Percentiles rank a stretch among this genome's conserved stretches.
Evolutionary conservation across 108 stramenopile species (phyloP).

Genomic region (Skeletonema marinoi): DNA sequence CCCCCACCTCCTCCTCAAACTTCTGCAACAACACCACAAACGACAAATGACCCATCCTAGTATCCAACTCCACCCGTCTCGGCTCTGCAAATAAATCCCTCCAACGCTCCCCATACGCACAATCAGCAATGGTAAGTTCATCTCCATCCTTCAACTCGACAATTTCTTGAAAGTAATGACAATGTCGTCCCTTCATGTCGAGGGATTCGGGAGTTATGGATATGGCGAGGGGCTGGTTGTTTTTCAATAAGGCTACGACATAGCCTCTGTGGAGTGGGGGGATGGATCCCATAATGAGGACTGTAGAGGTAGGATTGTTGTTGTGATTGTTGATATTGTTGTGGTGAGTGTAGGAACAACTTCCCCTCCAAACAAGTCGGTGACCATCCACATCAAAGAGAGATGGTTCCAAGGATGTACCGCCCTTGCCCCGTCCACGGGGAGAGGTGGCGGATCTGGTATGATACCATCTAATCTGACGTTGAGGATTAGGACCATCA

Average conservation of each 20-base stretch:
- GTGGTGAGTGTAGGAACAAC: conserved; percentile 4
- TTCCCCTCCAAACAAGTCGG: conserved; percentile 45
- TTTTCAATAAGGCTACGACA: conserved; percentile 26
- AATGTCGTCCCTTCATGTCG: conserved; percentile 47
- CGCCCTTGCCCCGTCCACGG: conserved; percentile 34
- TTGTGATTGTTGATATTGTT: not conserved
- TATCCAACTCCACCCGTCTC: conserved; percentile 40
- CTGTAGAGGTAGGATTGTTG: conserved; percentile 9
- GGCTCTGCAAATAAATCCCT: conserved; percentile 30
- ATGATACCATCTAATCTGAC: conserved; percentile 46
- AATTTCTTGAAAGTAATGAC: conserved; percentile 53
- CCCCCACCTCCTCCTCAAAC: not conserved
- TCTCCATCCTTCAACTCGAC: conserved; percentile 34
- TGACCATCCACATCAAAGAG: conserved; percentile 46
- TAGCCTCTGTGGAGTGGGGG: conserved; percentile 45
- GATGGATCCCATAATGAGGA: conserved; percentile 40
- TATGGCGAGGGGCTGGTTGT: conserved; percentile 37
- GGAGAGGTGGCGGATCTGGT: conserved; percentile 27
- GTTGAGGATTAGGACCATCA: conserved; percentile 5
- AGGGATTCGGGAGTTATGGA: conserved; percentile 47
- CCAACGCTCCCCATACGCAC: conserved; percentile 42
- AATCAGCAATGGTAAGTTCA: conserved; percentile 40
- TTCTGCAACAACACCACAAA: conserved; percentile 34
- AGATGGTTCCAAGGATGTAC: conserved; percentile 29
- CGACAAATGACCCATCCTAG: conserved; percentile 41